Conservation (phyloP, 106 monocot species). For the Platanthera guangdongensis region DNA sequence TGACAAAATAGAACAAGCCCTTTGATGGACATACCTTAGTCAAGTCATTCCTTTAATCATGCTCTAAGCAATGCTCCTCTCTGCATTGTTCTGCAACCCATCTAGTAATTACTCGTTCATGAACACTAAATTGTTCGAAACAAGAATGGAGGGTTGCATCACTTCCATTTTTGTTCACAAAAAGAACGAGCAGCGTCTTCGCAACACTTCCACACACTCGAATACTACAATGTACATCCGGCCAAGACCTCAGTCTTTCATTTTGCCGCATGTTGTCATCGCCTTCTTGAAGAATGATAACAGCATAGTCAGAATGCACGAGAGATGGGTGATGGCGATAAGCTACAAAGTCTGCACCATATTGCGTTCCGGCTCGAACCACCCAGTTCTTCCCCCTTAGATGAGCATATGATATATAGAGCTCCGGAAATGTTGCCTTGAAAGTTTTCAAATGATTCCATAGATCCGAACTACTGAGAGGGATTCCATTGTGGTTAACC, state of each 20-base stretch:
- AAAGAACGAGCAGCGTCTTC: conserved; percentile 35
- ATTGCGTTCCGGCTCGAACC: conserved; percentile 45
- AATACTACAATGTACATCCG: conserved; percentile 47
- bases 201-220: conserved; percentile 65
- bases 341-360: conserved; percentile 72
- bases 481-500: not conserved
- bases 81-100: conserved; percentile 40
- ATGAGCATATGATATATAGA: conserved; percentile 65
- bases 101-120: conserved; percentile 31
- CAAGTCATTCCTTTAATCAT: not conserved
- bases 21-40: not conserved
- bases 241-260: conserved; percentile 34
- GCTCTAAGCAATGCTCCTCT: conserved; percentile 7
- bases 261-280: not conserved
- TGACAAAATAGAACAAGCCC: not conserved
- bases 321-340: conserved; percentile 78
- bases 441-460: conserved; percentile 34
- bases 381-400: conserved; percentile 74
- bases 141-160: conserved; percentile 11
- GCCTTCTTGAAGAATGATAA: conserved; percentile 32
- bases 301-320: conserved; percentile 59
- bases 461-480: conserved; percentile 19
- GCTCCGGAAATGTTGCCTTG: conserved; percentile 23
- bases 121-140: conserved; percentile 25
- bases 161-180: conserved; percentile 6